Conservation (phyloP, 192 early-diverging fungal genomes). For the Kappamyces sp. region DNA sequence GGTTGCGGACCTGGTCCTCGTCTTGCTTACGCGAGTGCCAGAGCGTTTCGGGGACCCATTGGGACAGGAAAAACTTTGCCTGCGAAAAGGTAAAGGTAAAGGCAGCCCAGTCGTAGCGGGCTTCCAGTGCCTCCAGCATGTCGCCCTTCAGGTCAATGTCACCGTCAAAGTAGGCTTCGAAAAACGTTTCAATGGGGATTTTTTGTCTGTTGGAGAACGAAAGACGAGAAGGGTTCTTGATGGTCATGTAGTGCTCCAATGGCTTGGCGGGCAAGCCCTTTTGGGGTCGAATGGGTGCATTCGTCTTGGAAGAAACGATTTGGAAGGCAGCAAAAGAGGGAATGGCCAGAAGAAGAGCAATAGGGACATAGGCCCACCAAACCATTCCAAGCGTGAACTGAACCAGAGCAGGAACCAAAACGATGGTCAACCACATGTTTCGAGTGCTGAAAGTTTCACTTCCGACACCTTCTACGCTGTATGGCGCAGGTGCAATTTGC, state of each 20-base stretch:
- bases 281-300: conserved; percentile 58
- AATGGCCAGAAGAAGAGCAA: conserved; percentile 58
- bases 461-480: conserved; percentile 79
- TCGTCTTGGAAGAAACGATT: conserved; percentile 52
- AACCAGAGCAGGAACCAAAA: conserved; percentile 60
- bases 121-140: conserved; percentile 79
- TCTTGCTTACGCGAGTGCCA: conserved; percentile 98
- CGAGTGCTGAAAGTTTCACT: conserved; percentile 74
- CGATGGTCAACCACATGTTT: conserved; percentile 53
- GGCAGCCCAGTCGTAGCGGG: conserved; percentile 88
- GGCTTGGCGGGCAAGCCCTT: conserved; percentile 67
- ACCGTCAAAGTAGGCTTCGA: conserved; percentile 93
- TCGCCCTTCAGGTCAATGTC: conserved; percentile 87
- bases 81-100: conserved; percentile 83
- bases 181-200: conserved; percentile 97
- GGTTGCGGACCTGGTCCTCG: conserved; percentile 93
- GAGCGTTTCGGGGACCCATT: conserved; percentile 96
- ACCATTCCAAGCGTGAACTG: conserved; percentile 60
- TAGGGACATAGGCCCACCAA: conserved; percentile 44
- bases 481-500: conserved; percentile 29
- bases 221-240: conserved; percentile 76
- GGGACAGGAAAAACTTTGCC: conserved; percentile 85
- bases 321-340: conserved; percentile 71
- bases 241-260: conserved; percentile 82
- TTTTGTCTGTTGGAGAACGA: conserved; percentile 53